These are phyloP conservation scores for Echeveria elegans DNA, from an alignment of 164 flowering plant genomes.

Conservation along the genomic window DNA sequence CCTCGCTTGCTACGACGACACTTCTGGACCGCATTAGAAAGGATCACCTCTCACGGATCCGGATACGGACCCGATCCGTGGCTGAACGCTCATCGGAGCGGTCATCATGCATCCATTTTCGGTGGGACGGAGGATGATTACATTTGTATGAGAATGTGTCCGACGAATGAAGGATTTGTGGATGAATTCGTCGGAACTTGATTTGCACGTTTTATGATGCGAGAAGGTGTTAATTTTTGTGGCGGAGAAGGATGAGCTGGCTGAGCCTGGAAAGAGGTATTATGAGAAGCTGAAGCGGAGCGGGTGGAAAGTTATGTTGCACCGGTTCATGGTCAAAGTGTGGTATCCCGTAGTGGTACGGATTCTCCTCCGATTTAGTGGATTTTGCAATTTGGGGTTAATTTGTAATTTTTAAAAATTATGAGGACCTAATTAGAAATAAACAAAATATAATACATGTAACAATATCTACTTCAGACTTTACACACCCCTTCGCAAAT, in stretches of 20 bases:
- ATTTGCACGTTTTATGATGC: constrained; percentile 12
- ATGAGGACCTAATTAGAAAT: too few species aligned
- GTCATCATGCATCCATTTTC: constrained; percentile 15
- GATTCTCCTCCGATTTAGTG: too few species aligned
- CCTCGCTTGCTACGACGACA: constrained; percentile 34
- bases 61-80: constrained; percentile 20
- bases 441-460: too few species aligned
- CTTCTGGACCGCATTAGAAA: constrained; percentile 25
- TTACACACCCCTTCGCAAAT: too few species aligned
- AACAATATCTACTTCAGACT: too few species aligned
- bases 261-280: constrained; percentile 16
- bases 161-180: neutral
- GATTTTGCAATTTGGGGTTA: too few species aligned
- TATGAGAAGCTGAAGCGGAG: constrained; percentile 19
- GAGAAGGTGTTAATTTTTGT: constrained; percentile 20
- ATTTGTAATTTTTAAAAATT: too few species aligned
- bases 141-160: constrained; percentile 4
- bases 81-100: constrained; percentile 14
- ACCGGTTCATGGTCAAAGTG: too few species aligned
- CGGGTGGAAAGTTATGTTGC: too few species aligned
- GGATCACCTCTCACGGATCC: constrained; percentile 14
- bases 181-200: constrained; percentile 11
- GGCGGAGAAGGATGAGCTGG: constrained; percentile 20
- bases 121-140: constrained; percentile 4
- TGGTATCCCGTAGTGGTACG: too few species aligned